These are phyloP conservation scores for Vigna radiata DNA, from an alignment of 306 rosid species.

Conservation along the genomic window DNA sequence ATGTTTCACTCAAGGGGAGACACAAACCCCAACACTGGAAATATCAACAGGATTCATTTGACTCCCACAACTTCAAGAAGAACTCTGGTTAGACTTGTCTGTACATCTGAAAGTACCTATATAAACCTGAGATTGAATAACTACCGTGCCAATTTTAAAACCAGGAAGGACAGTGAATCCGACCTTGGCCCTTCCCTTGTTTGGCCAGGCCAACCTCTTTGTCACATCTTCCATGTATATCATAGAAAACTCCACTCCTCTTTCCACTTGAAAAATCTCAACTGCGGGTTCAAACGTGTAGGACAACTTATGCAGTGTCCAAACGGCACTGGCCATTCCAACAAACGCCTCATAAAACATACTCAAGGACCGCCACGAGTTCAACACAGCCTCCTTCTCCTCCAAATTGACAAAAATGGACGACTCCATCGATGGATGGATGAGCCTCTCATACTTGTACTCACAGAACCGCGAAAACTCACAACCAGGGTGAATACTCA, in stretches of 20 bases:
- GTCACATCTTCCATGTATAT: constrained; percentile 93
- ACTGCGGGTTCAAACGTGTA: constrained; percentile 74
- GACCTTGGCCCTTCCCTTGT: constrained; percentile 74
- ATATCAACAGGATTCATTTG: constrained; percentile 17
- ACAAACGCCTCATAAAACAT: constrained; percentile 88
- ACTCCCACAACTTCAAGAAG: constrained; percentile 22
- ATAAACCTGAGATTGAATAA: constrained; percentile 91
- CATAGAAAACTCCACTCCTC: constrained; percentile 81
- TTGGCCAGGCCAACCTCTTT: constrained; percentile 57
- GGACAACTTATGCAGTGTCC: constrained; percentile 93
- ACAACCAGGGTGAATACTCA: constrained; percentile 62
- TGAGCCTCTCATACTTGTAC: constrained; percentile 79
- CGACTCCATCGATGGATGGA: constrained; percentile 88
- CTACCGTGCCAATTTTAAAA: constrained; percentile 71
- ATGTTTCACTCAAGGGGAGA: constrained; percentile 23
- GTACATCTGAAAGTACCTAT: constrained; percentile 55
- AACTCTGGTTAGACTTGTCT: constrained; percentile 41
- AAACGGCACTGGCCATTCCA: constrained; percentile 86
- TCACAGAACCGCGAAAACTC: constrained; percentile 84
- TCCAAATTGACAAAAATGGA: constrained; percentile 82
- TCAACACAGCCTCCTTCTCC: constrained; percentile 68
- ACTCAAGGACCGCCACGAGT: constrained; percentile 86
- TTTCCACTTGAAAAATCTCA: constrained; percentile 87
- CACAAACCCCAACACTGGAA: constrained; percentile 31
- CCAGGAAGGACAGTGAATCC: constrained; percentile 96